Base-by-base conservation (phyloP, 352 stramenopile genomes). In the Pythium dissotocum region DNA sequence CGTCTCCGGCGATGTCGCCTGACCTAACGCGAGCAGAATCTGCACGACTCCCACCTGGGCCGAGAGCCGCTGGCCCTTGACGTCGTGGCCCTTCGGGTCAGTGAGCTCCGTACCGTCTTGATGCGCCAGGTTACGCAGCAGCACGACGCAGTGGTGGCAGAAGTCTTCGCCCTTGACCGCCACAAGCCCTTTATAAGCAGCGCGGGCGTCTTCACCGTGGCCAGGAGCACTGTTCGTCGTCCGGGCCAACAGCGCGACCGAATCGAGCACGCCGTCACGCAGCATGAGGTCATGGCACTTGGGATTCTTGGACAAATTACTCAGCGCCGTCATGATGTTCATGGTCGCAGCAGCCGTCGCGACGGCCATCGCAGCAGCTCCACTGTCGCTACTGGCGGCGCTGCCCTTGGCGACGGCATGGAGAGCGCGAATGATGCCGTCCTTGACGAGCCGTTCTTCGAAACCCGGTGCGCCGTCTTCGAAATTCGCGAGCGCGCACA, bases 211-310 rank as follows among this genome's bases (percentile, higher is more conserved):
- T 24, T 72, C 53, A 6, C 2, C 59, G 33, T 72, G 52, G 52
- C 80, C 26, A 6, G 16, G 3, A 24, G 54, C 30, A 30, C 58
- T 63, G 51, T 61, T 60, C 30, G 42, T 67, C 6, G 69, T 80
- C 28, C 63, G 53, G 24, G 65, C 68, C 16, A 95, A 57, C 6
- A 81, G 32, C 4, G 77, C 75, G 13, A 93, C 64, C 0, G 65
- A 69, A 18, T 95, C 83, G 26, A 95, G 69, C 53, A 75, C 85
- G 14, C 86, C 85, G 55, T 95, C 87, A 24, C 76, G 78, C 14
- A 95, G 70, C 84, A 95, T 94, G 5, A 77, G 60, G 13, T 93
- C 87, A 40, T 93, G 87, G 61, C 84, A 90, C 21, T 59, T 69
- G 4, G 72, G 44, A 52, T 91, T 81, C 51, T 70, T 78, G 13